A percentile compares a stretch with the other conserved stretches of the same genome.
These are phyloP conservation scores for Tuber umbilicatum DNA, from an alignment of 495 filamentous ascomycete species.

Conservation along the genomic window DNA sequence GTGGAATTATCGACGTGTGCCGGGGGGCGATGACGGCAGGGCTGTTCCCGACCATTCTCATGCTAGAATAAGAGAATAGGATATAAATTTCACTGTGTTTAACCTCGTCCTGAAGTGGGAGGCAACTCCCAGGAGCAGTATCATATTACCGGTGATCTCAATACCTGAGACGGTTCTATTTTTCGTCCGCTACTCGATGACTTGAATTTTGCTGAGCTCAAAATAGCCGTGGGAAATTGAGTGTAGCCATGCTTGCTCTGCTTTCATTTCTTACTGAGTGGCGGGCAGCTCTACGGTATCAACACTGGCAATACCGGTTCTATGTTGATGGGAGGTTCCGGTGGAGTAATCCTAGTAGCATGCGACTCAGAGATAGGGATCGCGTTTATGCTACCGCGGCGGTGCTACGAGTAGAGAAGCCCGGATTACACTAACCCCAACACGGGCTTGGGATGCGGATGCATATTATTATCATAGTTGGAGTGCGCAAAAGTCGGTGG, in stretches of 20 bases:
- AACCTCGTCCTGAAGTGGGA: neutral
- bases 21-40: neutral
- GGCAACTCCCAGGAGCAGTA: neutral
- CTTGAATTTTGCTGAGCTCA: neutral
- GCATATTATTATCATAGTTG: no score
- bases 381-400: neutral
- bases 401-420: no score
- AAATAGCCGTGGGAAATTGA: neutral
- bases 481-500: no score
- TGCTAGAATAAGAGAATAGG: neutral
- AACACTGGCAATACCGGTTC: neutral
- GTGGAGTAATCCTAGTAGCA: neutral
- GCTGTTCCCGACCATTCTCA: neutral
- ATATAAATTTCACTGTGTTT: no score
- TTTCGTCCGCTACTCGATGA: neutral
- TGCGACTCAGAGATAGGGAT: neutral
- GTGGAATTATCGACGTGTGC: no score
- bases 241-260: neutral
- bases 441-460: no score
- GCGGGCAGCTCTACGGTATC: neutral
- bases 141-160: neutral
- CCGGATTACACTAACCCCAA: no score
- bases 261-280: neutral
- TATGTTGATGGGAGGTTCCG: neutral
- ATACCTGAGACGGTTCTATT: neutral